These are phyloP conservation scores for Neurospora sublineolata DNA, from an alignment of 495 filamentous ascomycete species.

Conservation along the genomic window DNA sequence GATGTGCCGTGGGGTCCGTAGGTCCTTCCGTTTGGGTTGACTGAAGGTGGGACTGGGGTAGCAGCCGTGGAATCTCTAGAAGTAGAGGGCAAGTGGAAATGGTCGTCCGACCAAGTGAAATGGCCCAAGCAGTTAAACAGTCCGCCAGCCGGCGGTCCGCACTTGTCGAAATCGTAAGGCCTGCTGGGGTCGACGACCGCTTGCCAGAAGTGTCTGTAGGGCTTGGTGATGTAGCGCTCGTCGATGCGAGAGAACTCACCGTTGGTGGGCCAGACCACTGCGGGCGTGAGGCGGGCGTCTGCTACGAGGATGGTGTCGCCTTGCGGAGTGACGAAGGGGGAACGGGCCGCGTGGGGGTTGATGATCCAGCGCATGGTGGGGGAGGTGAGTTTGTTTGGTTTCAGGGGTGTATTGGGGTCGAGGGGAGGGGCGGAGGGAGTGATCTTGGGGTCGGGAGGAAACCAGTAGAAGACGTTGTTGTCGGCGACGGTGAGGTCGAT, in stretches of 20 bases:
- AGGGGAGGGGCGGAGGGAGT: constrained; percentile 13
- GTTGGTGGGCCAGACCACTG: constrained; percentile 29
- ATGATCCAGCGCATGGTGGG: constrained; percentile 45
- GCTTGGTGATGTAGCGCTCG: constrained; percentile 40
- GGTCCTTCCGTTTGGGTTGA: neutral
- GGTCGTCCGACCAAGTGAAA: too few species aligned
- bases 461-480: constrained; percentile 47
- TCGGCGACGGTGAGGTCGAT: constrained; percentile 45
- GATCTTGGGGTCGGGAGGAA: constrained; percentile 31
- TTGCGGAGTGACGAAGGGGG: constrained; percentile 2
- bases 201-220: constrained; percentile 46
- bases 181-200: constrained; percentile 32
- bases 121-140: constrained; percentile 38
- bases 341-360: constrained; percentile 30
- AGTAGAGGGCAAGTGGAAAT: too few species aligned
- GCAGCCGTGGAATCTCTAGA: neutral
- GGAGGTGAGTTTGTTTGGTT: constrained; percentile 29
- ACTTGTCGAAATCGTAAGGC: constrained; percentile 39
- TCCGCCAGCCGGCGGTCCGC: constrained; percentile 36
- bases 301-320: constrained; percentile 13
- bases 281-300: constrained; percentile 23
- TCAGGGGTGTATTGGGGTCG: neutral
- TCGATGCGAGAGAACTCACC: constrained; percentile 53
- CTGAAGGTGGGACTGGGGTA: neutral
- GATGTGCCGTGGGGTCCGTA: constrained; percentile 11